Base-by-base conservation (phyloP, 2,329 filamentous ascomycete species). In the Xylariaceae sp. region DNA sequence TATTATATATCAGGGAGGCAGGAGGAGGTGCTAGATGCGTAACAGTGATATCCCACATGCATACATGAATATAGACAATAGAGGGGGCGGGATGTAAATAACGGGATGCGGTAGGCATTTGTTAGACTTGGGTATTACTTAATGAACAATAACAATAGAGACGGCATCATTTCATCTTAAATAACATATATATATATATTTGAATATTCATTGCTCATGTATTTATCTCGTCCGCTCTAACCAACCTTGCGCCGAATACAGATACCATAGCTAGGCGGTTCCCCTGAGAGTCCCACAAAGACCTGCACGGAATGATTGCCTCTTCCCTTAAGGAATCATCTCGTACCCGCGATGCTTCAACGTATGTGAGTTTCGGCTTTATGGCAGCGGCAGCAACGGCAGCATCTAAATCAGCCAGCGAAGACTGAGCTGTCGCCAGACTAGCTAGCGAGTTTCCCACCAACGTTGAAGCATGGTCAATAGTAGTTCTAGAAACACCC, bases 211-310 rank as follows among this genome's bases (percentile, higher is more conserved):
- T 16, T 37, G 12, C 14, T 37, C 14, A 37, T 14, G 5, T 14
- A 37, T 37, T 37, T 7, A 4, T 37, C 6, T 37, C 32, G 6
- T 37, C 6, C 14, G 18, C 52, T 37, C 43, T 59, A 48, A 32
- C 50, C 52, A 56, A 60, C 26, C 55, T 62, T 16, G 61, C 67
- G 52, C 70, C 68, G 23, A 66, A 72, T 7, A 76, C 64, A 18
- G 65, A 64, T 20, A 76, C 70, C n/a, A 65, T 70, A 20, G 63
- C 68, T 20, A 80, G 54, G 44, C 71, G 69, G 45, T 59, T 59
- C 12, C 75, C 77, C 7, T 57, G 29, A 0, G 55, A 60, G 59
- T 75, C 70, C 78, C 77, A 80, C 21, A 81, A 65, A 23, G 74
- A 77, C 43, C 55, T 63, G 44, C 77, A 80, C 3, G 77, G 77